These are phyloP conservation scores for Jamesozyma spencerorum DNA, from an alignment of 805 yeast genomes.

Conservation along the genomic window DNA sequence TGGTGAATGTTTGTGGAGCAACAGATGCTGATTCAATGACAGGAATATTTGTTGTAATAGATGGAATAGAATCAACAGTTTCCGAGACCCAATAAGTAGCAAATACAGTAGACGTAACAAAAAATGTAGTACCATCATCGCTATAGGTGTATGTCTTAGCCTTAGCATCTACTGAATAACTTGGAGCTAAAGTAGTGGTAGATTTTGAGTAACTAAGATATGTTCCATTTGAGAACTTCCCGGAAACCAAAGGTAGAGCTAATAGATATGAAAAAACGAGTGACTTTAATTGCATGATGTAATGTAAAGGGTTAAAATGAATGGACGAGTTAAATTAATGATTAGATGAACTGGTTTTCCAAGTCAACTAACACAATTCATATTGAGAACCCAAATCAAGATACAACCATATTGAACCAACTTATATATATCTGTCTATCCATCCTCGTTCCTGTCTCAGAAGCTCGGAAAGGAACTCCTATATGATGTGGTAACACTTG, in stretches of 20 bases:
- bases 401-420: no score
- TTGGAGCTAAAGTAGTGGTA: constrained; percentile 17
- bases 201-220: background rate
- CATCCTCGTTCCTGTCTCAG: no score
- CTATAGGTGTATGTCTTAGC: constrained; percentile 10
- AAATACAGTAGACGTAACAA: background rate
- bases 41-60: background rate
- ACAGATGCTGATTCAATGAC: background rate
- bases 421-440: no score
- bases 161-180: constrained; percentile 11
- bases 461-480: no score
- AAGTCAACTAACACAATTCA: no score
- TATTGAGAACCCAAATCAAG: no score
- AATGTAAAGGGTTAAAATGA: background rate
- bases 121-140: constrained; percentile 15
- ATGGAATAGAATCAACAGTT: background rate
- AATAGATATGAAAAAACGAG: background rate
- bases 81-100: background rate
- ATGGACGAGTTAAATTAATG: background rate
- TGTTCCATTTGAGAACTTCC: background rate
- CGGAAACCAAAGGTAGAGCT: background rate
- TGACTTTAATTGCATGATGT: background rate
- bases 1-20: background rate
- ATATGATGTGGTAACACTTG: no score
- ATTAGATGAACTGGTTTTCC: no score